A percentile compares a stretch with the other conserved stretches of the same genome.
Conservation (phyloP, 2,329 filamentous ascomycete species). For the Aureobasidium zeae region DNA sequence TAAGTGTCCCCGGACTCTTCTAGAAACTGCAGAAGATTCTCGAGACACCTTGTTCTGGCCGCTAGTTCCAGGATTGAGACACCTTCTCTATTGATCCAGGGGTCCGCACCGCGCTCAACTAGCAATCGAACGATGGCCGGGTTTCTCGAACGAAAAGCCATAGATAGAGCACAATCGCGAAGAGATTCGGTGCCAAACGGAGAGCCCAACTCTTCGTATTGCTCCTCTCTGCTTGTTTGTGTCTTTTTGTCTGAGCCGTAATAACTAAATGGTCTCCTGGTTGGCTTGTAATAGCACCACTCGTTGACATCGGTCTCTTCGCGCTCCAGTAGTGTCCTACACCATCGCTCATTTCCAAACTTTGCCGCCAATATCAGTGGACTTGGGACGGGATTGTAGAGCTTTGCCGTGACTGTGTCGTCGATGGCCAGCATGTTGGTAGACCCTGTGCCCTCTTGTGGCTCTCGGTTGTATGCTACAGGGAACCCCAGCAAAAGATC, state of each 20-base stretch:
- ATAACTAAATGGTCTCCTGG: conserved; percentile 4
- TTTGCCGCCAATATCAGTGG: conserved; percentile 9
- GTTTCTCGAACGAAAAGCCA: not conserved
- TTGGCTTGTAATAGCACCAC: conserved; percentile 8
- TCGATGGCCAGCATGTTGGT: not conserved
- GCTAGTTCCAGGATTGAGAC: conserved; percentile 1
- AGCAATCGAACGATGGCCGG: conserved; percentile 1
- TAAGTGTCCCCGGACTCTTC: not conserved
- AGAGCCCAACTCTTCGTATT: conserved; percentile 5
- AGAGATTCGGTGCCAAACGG: not conserved
- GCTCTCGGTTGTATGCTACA: not conserved
- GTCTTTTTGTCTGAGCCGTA: conserved; percentile 3
- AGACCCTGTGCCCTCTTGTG: not conserved
- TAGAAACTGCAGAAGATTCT: not conserved
- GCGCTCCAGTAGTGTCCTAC: not conserved
- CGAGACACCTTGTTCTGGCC: not conserved
- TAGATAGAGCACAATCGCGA: conserved; percentile 6
- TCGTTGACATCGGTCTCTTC: conserved; percentile 2
- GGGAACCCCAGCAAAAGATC: not conserved
- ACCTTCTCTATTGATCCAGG: conserved; percentile 10
- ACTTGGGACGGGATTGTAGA: conserved; percentile 7
- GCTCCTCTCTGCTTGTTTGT: conserved; percentile 5
- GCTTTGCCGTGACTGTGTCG: not conserved
- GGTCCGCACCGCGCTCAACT: conserved; percentile 7
- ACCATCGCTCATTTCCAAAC: conserved; percentile 4